phyloP scores from a whole-genome alignment of 495 filamentous ascomycete species.

The Penicillium manginii region DNA sequence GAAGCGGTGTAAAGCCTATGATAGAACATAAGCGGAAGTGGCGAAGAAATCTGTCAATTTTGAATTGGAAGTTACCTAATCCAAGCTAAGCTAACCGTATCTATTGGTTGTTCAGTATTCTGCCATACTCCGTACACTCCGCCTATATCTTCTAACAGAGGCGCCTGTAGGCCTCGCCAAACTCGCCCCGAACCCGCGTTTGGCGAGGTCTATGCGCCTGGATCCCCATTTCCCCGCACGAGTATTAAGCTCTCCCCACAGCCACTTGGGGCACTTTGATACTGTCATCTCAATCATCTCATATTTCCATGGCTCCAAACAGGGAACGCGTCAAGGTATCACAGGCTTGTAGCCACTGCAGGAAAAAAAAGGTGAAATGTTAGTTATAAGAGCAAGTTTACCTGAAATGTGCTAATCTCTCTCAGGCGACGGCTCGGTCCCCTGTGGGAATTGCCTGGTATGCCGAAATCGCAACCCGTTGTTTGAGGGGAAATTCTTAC shows the following conservation, averaged over 20 bases:
- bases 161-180: no score
- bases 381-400: not conserved
- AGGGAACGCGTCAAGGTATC: not conserved
- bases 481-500: not conserved
- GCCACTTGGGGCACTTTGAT: not conserved
- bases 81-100: no score
- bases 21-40: no score
- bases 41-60: no score
- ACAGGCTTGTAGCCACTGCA: not conserved
- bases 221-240: not conserved
- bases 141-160: no score
- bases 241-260: not conserved
- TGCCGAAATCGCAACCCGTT: not conserved
- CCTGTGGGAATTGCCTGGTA: constrained; percentile 1
- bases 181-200: no score
- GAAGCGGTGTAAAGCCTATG: no score
- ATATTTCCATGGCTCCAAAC: not conserved
- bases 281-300: not conserved
- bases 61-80: no score
- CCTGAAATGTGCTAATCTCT: not conserved
- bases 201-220: not conserved
- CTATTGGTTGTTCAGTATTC: no score
- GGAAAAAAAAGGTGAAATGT: constrained; percentile 3
- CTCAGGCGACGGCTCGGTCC: not conserved
- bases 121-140: no score